Percentiles rank a stretch among this genome's conserved stretches.
These are phyloP conservation scores for Herpotrichia juniperi DNA, from an alignment of 2,329 filamentous ascomycete genomes.

Conservation along the genomic window DNA sequence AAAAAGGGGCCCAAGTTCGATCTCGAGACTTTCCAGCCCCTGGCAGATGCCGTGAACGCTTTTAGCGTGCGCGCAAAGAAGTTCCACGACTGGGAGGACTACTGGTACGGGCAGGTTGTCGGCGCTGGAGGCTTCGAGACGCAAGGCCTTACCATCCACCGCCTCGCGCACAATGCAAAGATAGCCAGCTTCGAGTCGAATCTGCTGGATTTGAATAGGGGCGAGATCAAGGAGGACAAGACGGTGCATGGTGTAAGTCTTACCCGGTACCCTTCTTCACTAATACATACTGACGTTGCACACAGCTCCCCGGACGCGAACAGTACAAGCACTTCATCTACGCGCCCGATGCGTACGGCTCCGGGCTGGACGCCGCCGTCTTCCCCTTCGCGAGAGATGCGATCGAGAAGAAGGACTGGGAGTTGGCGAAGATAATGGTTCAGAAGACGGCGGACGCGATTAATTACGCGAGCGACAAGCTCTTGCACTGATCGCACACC, in stretches of 20 bases:
- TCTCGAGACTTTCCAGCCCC: conserved; percentile 60
- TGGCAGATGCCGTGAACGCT: conserved; percentile 67
- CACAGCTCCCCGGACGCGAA: conserved; percentile 75
- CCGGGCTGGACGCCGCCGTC: conserved; percentile 65
- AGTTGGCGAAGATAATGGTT: conserved; percentile 69
- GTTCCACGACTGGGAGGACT: conserved; percentile 77
- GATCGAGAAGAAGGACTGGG: conserved; percentile 74
- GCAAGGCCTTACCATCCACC: conserved; percentile 66
- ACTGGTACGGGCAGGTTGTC: conserved; percentile 77
- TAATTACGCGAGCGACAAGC: conserved; percentile 61
- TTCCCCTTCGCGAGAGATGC: conserved; percentile 89
- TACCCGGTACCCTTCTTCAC: neutral
- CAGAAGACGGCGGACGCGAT: conserved; percentile 75
- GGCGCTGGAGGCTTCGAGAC: conserved; percentile 78
- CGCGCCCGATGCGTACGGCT: conserved; percentile 76
- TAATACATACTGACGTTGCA: conserved; percentile 4
- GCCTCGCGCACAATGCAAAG: conserved; percentile 78
- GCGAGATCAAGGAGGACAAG: conserved; percentile 40
- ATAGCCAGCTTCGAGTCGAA: conserved; percentile 83
- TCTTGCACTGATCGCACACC: conserved; percentile 48
- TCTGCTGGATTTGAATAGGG: conserved; percentile 75
- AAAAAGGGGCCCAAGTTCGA: conserved; percentile 52
- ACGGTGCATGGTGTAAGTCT: conserved; percentile 66
- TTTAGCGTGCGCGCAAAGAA: conserved; percentile 65
- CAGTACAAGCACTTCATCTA: conserved; percentile 96